Conservation (phyloP, 805 yeast genomes). For the Ogataea ganodermae region DNA sequence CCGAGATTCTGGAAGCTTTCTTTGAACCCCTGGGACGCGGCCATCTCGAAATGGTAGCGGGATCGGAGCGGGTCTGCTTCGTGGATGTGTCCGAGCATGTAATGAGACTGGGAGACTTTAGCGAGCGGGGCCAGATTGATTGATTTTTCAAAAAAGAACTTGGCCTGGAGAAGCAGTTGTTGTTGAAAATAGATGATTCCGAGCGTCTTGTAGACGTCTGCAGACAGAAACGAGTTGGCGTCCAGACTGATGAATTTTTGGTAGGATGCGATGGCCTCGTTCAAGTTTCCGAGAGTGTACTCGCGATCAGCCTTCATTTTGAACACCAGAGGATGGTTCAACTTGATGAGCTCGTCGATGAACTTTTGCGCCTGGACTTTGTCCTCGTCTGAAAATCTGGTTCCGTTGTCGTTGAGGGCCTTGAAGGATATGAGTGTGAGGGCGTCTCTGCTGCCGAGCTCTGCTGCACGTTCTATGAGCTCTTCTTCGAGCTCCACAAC, state of each 20-base stretch:
- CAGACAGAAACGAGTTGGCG: conserved; percentile 56
- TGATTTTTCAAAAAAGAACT: conserved; percentile 59
- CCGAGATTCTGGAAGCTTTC: conserved; percentile 81
- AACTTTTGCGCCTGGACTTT: conserved; percentile 61
- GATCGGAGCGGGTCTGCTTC: conserved; percentile 65
- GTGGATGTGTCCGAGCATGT: conserved; percentile 70
- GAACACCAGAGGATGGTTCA: conserved; percentile 71
- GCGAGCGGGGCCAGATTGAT: conserved; percentile 62
- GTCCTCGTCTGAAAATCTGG: conserved; percentile 50
- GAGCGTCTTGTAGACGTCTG: conserved; percentile 70
- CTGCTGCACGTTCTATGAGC: conserved; percentile 81
- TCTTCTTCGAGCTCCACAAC: conserved; percentile 66
- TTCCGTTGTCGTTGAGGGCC: conserved; percentile 43
- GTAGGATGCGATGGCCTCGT: conserved; percentile 64
- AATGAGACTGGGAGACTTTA: conserved; percentile 73
- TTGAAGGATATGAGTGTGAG: conserved; percentile 71
- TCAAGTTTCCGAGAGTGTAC: conserved; percentile 45
- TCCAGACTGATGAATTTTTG: conserved; percentile 57
- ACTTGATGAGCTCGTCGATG: conserved; percentile 54
- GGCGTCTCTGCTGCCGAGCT: conserved; percentile 79
- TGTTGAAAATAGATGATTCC: conserved; percentile 63
- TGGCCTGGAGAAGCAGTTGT: conserved; percentile 54
- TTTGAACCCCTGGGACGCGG: conserved; percentile 75
- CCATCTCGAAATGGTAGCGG: conserved; percentile 69
- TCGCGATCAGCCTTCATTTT: conserved; percentile 82